These are phyloP conservation scores for Podospora pseudocomata DNA, from an alignment of 495 filamentous ascomycete genomes.

Conservation along the genomic window DNA sequence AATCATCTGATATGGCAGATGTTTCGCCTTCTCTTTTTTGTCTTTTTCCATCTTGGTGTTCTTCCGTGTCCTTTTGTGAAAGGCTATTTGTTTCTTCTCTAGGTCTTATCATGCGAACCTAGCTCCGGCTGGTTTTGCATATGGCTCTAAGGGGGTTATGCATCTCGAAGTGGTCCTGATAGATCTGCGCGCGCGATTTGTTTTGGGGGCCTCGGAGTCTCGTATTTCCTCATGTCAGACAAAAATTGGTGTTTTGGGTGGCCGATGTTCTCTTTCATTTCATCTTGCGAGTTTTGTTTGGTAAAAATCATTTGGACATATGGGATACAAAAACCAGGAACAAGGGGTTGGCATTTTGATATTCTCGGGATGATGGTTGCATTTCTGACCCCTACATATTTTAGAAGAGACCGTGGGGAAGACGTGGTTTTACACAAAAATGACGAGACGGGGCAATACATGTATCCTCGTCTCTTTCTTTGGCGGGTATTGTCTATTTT, in stretches of 20 bases:
- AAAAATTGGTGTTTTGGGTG: constrained; percentile 8
- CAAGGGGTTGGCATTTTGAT: neutral
- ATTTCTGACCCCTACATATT: neutral
- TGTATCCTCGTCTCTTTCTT: neutral
- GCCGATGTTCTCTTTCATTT: neutral
- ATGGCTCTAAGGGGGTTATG: neutral
- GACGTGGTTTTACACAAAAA: neutral
- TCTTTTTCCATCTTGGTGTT: neutral
- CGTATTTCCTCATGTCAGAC: neutral
- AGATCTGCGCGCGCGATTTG: constrained; percentile 6
- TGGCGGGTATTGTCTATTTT: too few species aligned
- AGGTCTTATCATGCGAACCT: neutral
- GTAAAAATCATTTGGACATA: neutral
- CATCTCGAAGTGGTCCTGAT: constrained; percentile 2
- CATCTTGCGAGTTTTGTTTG: neutral
- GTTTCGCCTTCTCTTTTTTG: neutral
- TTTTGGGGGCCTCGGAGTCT: neutral
- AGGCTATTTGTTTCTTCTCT: neutral
- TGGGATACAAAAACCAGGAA: constrained; percentile 4
- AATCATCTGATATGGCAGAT: constrained; percentile 1
- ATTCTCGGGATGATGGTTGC: neutral
- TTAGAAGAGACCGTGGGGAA: neutral
- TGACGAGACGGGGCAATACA: neutral
- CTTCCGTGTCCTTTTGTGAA: neutral
- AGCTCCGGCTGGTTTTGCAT: constrained; percentile 6